These are phyloP conservation scores for Hortiboletus flavorubellus DNA, from an alignment of 768 basidiomycete genomes.

Conservation along the genomic window DNA sequence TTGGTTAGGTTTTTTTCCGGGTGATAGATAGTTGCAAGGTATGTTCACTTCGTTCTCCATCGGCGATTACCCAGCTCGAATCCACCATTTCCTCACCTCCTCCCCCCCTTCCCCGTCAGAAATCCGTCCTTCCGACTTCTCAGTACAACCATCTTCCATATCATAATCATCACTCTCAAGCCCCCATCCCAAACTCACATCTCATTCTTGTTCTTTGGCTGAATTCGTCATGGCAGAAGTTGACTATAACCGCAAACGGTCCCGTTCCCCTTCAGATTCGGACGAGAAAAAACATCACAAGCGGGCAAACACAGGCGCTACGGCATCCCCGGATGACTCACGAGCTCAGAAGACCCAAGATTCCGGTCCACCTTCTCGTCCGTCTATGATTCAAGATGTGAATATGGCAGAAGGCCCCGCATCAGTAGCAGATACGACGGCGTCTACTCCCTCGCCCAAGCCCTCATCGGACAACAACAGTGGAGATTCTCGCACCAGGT, in stretches of 20 bases:
- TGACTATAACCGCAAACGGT: constrained; percentile 81
- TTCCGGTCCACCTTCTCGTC: constrained; percentile 37
- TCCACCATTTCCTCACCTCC: constrained; percentile 54
- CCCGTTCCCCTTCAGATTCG: constrained; percentile 80
- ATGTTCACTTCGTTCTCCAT: constrained; percentile 31
- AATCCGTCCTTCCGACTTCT: constrained; percentile 37
- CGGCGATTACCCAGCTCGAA: constrained; percentile 51
- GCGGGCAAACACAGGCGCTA: constrained; percentile 78
- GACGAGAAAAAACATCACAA: constrained; percentile 79
- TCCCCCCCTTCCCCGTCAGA: constrained; percentile 51
- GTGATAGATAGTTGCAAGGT: constrained; percentile 25
- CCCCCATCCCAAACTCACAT: constrained; percentile 41
- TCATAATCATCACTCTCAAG: constrained; percentile 40
- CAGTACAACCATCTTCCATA: constrained; percentile 38
- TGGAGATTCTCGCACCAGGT: constrained; percentile 36
- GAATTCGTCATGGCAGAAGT: constrained; percentile 81
- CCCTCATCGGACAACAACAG: constrained; percentile 43
- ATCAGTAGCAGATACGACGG: constrained; percentile 41
- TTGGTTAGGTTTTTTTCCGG: background rate
- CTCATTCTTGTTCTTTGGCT: constrained; percentile 40
- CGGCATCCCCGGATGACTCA: constrained; percentile 60
- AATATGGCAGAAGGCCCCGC: constrained; percentile 54
- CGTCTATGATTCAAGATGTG: constrained; percentile 50
- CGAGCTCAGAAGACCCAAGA: constrained; percentile 45
- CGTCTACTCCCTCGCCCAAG: constrained; percentile 57